A percentile compares a stretch with the other conserved stretches of the same genome.
phyloP scores from a whole-genome alignment of 176 grass and related monocot species.

The Rhynchospora tenuis region DNA sequence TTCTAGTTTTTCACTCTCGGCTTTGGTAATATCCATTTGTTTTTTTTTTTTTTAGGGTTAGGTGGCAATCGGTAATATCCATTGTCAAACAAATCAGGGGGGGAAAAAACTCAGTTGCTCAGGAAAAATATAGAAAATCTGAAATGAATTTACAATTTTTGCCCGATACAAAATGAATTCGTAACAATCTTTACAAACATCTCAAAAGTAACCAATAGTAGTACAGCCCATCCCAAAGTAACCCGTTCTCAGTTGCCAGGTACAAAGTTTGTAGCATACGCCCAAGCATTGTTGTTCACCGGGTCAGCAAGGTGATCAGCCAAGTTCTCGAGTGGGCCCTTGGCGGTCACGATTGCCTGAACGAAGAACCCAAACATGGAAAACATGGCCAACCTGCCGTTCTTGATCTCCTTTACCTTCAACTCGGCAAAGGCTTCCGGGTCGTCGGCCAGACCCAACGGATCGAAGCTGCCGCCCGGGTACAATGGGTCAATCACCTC shows the following conservation, averaged over 20 bases:
- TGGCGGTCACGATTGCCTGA: conserved; percentile 60
- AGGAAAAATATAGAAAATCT: too few species aligned
- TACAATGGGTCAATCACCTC: conserved; percentile 59
- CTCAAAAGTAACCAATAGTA: not conserved
- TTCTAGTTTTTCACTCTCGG: not conserved
- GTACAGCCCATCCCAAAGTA: not conserved
- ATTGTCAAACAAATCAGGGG: not conserved
- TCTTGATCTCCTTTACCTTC: conserved; percentile 84
- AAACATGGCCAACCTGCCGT: conserved; percentile 61
- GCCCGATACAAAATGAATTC: too few species aligned
- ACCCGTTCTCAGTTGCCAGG: conserved; percentile 40
- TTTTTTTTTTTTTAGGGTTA: too few species aligned
- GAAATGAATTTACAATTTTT: too few species aligned
- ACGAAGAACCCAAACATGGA: conserved; percentile 81
- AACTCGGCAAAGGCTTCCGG: conserved; percentile 59
- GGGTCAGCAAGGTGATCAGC: conserved; percentile 34
- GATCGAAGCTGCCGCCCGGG: conserved; percentile 55
- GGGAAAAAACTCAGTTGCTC: too few species aligned
- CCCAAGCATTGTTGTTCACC: conserved; percentile 41
- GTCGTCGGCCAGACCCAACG: conserved; percentile 51
- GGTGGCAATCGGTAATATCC: too few species aligned
- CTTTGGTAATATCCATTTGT: not conserved
- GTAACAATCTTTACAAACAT: too few species aligned
- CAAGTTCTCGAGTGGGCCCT: conserved; percentile 37
- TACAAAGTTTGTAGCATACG: conserved; percentile 42